Evolutionary conservation across 805 yeast species (phyloP).

Genomic region (Yarrowia yakushimensis): DNA sequence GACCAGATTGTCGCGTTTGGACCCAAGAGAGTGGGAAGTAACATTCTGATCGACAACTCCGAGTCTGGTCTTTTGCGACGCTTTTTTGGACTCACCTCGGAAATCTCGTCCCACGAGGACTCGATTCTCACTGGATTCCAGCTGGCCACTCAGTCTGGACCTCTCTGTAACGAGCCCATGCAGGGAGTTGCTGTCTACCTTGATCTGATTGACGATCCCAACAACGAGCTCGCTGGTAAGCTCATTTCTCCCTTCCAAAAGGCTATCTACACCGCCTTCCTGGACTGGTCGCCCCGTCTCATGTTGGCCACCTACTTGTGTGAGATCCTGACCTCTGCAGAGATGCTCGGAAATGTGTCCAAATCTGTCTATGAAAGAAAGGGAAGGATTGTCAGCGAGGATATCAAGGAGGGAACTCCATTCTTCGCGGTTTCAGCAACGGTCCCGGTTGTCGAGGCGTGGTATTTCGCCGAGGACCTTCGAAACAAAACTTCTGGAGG

Average conservation of each 20-base stretch:
- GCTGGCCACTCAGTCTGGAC: constrained; percentile 78
- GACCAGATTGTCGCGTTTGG: constrained; percentile 64
- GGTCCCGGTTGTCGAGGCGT: constrained; percentile 92
- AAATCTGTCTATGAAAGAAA: constrained; percentile 87
- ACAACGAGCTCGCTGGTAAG: constrained; percentile 54
- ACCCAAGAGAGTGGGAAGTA: constrained; percentile 72
- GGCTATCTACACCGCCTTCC: constrained; percentile 62
- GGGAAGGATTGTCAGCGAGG: constrained; percentile 84
- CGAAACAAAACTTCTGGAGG: constrained; percentile 93
- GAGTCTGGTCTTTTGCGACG: background rate
- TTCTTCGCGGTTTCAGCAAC: constrained; percentile 82
- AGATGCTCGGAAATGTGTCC: constrained; percentile 91
- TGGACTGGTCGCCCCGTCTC: constrained; percentile 83
- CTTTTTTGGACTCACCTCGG: background rate
- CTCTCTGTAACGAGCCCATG: constrained; percentile 79
- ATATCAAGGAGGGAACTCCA: constrained; percentile 97
- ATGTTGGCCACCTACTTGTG: constrained; percentile 91
- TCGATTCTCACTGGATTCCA: constrained; percentile 80
- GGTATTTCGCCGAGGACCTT: constrained; percentile 94
- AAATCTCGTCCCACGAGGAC: constrained; percentile 46
- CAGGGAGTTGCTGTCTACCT: constrained; percentile 61
- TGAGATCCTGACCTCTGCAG: constrained; percentile 93
- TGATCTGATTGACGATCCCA: constrained; percentile 33
- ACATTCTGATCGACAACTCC: constrained; percentile 56
- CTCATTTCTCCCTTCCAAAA: constrained; percentile 71